Evolutionary conservation across 768 basidiomycete species (phyloP).

Genomic region (Naganishia onofrii): DNA sequence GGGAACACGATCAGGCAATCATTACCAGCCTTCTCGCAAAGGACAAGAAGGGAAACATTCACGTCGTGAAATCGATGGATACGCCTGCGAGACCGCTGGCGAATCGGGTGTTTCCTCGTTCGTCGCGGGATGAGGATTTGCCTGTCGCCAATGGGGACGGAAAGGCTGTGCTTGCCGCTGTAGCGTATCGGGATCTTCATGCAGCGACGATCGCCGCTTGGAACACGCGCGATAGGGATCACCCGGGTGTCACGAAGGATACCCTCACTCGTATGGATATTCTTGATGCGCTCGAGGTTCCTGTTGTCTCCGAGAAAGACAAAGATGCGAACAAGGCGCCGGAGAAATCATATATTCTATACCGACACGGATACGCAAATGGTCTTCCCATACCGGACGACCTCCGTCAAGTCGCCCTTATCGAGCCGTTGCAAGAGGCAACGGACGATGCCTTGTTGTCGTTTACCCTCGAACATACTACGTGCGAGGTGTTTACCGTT

Average conservation of each 20-base stretch:
- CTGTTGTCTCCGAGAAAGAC: background rate
- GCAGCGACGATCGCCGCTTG: conserved; percentile 37
- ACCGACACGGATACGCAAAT: conserved; percentile 6
- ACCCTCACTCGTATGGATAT: conserved; percentile 32
- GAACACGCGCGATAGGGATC: conserved; percentile 34
- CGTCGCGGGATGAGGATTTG: background rate
- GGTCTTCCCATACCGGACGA: background rate
- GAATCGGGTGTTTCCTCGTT: conserved; percentile 33
- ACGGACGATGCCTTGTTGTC: background rate
- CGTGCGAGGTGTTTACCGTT: conserved; percentile 6
- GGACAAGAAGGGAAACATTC: conserved; percentile 17
- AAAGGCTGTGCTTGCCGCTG: conserved; percentile 33
- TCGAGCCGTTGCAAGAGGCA: background rate
- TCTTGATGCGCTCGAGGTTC: conserved; percentile 32
- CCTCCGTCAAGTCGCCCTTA: background rate
- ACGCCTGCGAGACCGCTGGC: conserved; percentile 28
- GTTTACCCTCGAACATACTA: conserved; percentile 4
- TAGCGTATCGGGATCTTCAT: conserved; percentile 18
- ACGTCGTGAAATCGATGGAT: conserved; percentile 30
- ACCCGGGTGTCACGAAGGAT: conserved; percentile 30
- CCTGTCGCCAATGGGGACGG: conserved; percentile 35
- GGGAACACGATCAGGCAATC: conserved; percentile 26
- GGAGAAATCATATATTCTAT: background rate
- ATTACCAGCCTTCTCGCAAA: conserved; percentile 25
- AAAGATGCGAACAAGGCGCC: background rate